These are phyloP conservation scores for Trichosporon ovoides DNA, from an alignment of 1,284 basidiomycete genomes.

Conservation along the genomic window DNA sequence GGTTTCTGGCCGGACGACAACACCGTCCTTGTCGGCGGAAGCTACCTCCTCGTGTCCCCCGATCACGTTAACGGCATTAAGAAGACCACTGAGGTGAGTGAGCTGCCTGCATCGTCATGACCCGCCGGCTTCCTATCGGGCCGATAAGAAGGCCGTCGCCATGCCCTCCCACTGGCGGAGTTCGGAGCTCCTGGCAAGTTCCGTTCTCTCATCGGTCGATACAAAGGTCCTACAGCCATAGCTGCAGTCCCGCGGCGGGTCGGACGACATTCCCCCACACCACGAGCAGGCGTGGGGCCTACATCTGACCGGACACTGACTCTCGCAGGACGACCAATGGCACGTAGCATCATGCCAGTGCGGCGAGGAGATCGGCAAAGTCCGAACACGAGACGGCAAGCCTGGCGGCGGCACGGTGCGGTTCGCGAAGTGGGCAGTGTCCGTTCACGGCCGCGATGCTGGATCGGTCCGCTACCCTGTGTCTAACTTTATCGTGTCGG, in stretches of 20 bases:
- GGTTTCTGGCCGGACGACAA: slow-evolving; percentile 72
- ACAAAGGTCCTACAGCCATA: slow-evolving; percentile 75
- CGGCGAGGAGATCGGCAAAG: slow-evolving; percentile 67
- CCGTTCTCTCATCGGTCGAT: slow-evolving; percentile 58
- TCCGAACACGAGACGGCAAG: slow-evolving; percentile 45
- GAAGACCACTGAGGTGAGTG: not conserved
- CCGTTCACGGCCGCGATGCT: slow-evolving; percentile 55
- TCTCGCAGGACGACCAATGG: slow-evolving; percentile 57
- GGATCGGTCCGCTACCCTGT: slow-evolving; percentile 60
- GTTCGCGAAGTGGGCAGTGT: slow-evolving; percentile 73
- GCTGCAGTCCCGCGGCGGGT: slow-evolving; percentile 17
- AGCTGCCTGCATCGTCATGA: no score
- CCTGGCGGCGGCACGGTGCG: slow-evolving; percentile 51
- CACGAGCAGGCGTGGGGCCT: slow-evolving; percentile 65
- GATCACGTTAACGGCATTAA: not conserved
- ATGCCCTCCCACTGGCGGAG: slow-evolving; percentile 59
- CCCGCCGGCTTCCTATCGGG: slow-evolving; percentile 52
- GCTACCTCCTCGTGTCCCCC: slow-evolving; percentile 60
- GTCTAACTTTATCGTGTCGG: slow-evolving; percentile 74
- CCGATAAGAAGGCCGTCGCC: slow-evolving; percentile 82
- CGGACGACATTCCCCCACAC: slow-evolving; percentile 69
- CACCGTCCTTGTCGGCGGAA: slow-evolving; percentile 74
- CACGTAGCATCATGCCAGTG: slow-evolving; percentile 65
- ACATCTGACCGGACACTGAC: slow-evolving; percentile 66
- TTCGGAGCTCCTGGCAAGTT: slow-evolving; percentile 46